Base-by-base conservation (phyloP, 2,329 filamentous ascomycete species). In the Diaporthe destruens region DNA sequence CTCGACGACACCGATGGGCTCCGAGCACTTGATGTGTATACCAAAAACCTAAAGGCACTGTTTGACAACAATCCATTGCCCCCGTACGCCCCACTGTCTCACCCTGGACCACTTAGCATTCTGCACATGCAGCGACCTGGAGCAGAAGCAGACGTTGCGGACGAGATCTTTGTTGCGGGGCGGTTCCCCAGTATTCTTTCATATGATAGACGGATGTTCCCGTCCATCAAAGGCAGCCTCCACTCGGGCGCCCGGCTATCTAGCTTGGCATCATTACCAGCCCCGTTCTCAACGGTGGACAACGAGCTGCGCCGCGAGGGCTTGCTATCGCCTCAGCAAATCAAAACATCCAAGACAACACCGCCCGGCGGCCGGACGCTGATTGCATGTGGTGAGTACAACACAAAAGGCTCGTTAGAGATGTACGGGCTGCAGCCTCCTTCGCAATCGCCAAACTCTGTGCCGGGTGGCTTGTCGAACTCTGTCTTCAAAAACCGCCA, bases 131-230 rank as follows among this genome's bases (percentile, higher is more conserved):
- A 92, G 18, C 85, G 84, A 11, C 83, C 89, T 1, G 88, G 87
- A 0, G 81, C 84, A 11, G 80, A 80, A 12, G 83, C 84, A 63
- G 86, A 89, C 74, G 85, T 91, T 23, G 93, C 94, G 65, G 88
- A 92, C 73, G 93, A 96, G 39, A 96, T 98, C 53, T 96, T 95
- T 84, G 90, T 98, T 47, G 94, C 93, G 6, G 96, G 96, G 0
- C 90, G 96, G 20, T 98, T 98, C 80, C 93, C 95, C 6, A 95
- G 91, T 77, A 94, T 98, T 71, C 85, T 98, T 4, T 92, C 94
- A 79, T 98, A 98, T 82, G 95, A 98, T 79, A 90, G 95, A 4
- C 92, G 96, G 56, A 94, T 90, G 81, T 97, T 98, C 78, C 94
- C 94, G 0, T 89, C 89, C 20, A 88, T 98, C 9, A 88, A 90